Base-by-base conservation (phyloP, 345 rosid species). In the Acer negundo region DNA sequence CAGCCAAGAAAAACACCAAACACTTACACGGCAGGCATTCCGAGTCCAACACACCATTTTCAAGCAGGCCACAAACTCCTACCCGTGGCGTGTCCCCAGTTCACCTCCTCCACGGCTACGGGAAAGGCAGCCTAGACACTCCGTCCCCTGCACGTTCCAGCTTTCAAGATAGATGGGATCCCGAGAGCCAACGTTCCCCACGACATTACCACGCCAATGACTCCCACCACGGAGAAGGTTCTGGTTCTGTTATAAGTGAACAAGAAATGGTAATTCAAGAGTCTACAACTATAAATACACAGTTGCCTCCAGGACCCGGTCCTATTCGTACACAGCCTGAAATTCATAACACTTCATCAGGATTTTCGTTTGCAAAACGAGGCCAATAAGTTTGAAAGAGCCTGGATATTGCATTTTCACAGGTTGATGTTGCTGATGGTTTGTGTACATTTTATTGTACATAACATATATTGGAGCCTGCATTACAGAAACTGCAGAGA, bases 61-160 rank as follows among this genome's bases (percentile, higher is more conserved):
- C 90, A 17, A 95, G 97, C 82, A 81, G 86, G 71, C 92, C 98
- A 16, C 75, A 87, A 31, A 95, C 98, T 22, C 97, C 97, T 3
- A 79, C 46, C 9, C 46, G 10, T 42, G 46, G 90, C 68, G 82
- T 89, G 86, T 95, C 97, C 15, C 97, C 99, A 0, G 84, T 86
- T 46, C 98, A 90, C 86, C 94, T 92, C 70, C 80, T 95, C 75
- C 90, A 82, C 6, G 86, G 73, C 76, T 80, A 69, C 74, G 79
- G 81, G 7, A 28, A 82, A 69, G 89, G 90, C 47, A 90, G 89
- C 2, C 80, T 66, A 2, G 85, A 83, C n/a, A 85, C 92, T 72
- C 90, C 90, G 1, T 75, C 83, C 64, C 89, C 92, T 3, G 79
- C 83, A 66, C 63, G 69, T 61, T 81, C 83, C 2, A 49, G 80